Percentiles rank a stretch among this genome's conserved stretches.
phyloP scores from a whole-genome alignment of 2,329 filamentous ascomycete species.

The Periconia sp. region DNA sequence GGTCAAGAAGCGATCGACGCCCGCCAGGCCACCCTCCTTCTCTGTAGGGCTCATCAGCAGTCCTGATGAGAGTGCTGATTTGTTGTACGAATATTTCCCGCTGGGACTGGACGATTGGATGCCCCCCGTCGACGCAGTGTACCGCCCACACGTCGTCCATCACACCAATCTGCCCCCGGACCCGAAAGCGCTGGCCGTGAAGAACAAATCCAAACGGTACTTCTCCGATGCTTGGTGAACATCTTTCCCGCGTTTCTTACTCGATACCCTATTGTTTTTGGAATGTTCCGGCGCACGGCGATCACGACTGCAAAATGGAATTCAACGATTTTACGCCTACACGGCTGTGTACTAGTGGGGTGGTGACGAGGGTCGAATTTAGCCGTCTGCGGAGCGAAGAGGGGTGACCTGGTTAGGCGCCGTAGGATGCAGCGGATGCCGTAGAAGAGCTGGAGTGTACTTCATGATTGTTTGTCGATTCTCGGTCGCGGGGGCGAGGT shows the following conservation, averaged over 20 bases:
- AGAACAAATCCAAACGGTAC: slow-evolving; percentile 55
- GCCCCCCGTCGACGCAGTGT: slow-evolving; percentile 87
- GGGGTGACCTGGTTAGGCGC: too few relatives aligned
- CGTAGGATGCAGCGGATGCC: too few relatives aligned
- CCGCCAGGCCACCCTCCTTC: slow-evolving; percentile 52
- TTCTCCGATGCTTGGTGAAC: slow-evolving; percentile 50
- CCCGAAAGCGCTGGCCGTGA: slow-evolving; percentile 51
- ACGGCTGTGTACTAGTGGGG: background rate
- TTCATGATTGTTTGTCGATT: too few relatives aligned
- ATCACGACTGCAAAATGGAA: slow-evolving; percentile 1
- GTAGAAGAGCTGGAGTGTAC: too few relatives aligned
- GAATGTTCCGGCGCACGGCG: slow-evolving; percentile 1
- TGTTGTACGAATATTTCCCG: slow-evolving; percentile 94
- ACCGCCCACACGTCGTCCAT: slow-evolving; percentile 91
- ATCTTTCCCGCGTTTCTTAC: slow-evolving; percentile 9
- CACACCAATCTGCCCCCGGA: slow-evolving; percentile 68
- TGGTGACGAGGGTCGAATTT: slow-evolving; percentile 1
- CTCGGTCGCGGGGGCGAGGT: too few relatives aligned
- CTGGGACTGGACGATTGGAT: slow-evolving; percentile 92
- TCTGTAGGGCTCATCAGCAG: slow-evolving; percentile 61
- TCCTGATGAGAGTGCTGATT: slow-evolving; percentile 77
- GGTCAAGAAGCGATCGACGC: slow-evolving; percentile 42
- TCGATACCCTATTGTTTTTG: slow-evolving; percentile 16
- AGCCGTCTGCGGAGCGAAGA: slow-evolving; percentile 3
- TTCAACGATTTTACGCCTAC: slow-evolving; percentile 5